These are phyloP conservation scores for Chenopodium album DNA, from an alignment of 148 eudicot species.

Conservation along the genomic window DNA sequence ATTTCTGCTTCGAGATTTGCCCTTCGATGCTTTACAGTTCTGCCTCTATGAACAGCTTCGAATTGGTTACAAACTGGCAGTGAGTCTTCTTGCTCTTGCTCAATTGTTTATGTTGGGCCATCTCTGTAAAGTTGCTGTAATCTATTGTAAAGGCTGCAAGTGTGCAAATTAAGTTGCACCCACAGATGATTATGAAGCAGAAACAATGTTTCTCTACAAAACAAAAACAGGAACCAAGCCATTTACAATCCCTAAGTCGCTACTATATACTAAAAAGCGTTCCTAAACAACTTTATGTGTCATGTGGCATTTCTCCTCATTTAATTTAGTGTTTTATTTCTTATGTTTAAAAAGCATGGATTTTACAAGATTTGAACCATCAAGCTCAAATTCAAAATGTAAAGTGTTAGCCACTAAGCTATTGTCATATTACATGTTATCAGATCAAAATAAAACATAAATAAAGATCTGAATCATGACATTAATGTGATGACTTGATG, in stretches of 20 bases:
- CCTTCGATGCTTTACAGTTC: slow-evolving; percentile 97
- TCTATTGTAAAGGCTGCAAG: background rate
- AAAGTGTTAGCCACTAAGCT: too few relatives aligned
- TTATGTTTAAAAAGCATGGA: too few relatives aligned
- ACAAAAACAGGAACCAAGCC: background rate
- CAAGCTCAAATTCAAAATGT: too few relatives aligned
- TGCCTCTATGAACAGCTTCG: slow-evolving; percentile 96
- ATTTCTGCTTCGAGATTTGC: slow-evolving; percentile 86
- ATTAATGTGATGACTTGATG: too few relatives aligned
- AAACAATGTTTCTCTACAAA: background rate
- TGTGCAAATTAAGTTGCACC: background rate
- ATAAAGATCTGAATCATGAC: too few relatives aligned
- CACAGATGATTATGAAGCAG: background rate
- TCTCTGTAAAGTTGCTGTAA: background rate
- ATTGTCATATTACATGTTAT: too few relatives aligned
- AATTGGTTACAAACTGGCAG: slow-evolving; percentile 84
- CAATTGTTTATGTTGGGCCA: background rate
- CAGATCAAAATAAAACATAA: too few relatives aligned
- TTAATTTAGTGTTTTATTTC: too few relatives aligned
- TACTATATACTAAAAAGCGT: too few relatives aligned
- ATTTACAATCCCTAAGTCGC: background rate
- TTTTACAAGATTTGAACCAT: too few relatives aligned
- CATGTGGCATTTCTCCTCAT: too few relatives aligned
- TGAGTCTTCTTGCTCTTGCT: slow-evolving; percentile 28
- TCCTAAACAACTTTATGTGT: too few relatives aligned